Evolutionary conservation across 2,329 filamentous ascomycete genomes (phyloP), one percentile per base, ranked within the genome.

Genomic region (Aureobasidium musti): DNA sequence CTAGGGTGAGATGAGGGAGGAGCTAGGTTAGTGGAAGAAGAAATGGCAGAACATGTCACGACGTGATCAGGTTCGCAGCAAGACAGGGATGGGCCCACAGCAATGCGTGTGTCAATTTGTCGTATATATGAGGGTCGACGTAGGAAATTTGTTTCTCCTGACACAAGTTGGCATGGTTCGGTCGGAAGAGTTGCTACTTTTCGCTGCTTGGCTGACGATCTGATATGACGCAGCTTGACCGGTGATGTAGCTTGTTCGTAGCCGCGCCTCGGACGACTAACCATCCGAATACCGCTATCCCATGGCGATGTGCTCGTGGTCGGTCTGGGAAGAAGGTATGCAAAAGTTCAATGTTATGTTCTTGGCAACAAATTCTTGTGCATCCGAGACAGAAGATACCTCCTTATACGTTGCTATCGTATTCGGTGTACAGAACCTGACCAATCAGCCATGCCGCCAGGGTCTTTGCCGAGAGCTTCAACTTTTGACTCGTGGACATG

Each of bases 171-270:
- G 43, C 59, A 50, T 30, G 56, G 43, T 26, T 35, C 26, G 21
- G 52, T 61, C 59, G 45, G 59, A 47, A 30, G 21, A n/a, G 41
- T 21, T 35, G 41, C 26, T 19, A 30, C 47, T 49, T 52, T 63
- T 63, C 8, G 59, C 23, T 53, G 23, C 43, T 49, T 53, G 47
- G 47, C 49, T 53, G 60, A 53, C 60, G 60, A 63, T 53, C 45
- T 21, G 33, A 21, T 23, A 63, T 63, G 59, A 63, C 59, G 59
- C 49, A 33, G 57, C 57, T 23, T 37, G 30, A 50, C 41, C 37
- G 39, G 30, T 60, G 39, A 60, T 60, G 56, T 23, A 47, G 56
- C 50, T 17, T 1, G 1, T 19, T 57, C 28, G n/a, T 5, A 37
- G 52, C 43, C 57, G 57, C 28, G n/a, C 13, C 57, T 49, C 57